Percentiles rank a stretch among this genome's conserved stretches.
Conservation (phyloP, 2,329 filamentous ascomycete genomes). For the Metarhizium sp. region DNA sequence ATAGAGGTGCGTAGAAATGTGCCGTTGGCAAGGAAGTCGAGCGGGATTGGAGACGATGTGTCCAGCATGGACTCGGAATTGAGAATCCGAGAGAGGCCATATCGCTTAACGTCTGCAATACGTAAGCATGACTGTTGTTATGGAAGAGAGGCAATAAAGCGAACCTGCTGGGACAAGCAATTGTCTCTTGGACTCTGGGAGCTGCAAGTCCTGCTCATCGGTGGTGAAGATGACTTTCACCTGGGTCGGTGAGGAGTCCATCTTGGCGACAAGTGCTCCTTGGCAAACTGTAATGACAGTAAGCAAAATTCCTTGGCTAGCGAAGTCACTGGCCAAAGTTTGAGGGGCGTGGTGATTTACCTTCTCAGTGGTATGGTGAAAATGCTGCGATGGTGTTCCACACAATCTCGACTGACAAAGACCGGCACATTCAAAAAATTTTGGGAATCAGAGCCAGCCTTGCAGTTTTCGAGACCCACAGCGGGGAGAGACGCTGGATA, state of each 20-base stretch:
- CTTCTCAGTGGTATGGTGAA: too few species aligned
- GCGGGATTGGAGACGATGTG: conserved; percentile 57
- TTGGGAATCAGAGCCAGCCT: conserved; percentile 17
- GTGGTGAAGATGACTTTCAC: conserved; percentile 62
- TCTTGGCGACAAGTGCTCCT: conserved; percentile 9
- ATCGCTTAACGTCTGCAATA: conserved; percentile 53
- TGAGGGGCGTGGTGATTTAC: background rate
- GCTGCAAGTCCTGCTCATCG: conserved; percentile 49
- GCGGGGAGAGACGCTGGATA: conserved; percentile 8
- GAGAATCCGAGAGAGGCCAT: conserved; percentile 60
- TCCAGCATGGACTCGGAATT: conserved; percentile 65
- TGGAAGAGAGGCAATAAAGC: background rate
- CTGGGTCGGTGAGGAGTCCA: conserved; percentile 38
- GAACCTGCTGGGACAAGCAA: conserved; percentile 53
- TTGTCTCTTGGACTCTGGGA: conserved; percentile 53
- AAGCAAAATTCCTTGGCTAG: background rate
- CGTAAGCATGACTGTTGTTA: conserved; percentile 1
- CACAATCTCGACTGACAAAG: too few species aligned
- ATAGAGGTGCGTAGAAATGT: conserved; percentile 82
- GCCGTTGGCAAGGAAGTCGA: conserved; percentile 95
- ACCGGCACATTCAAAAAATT: conserved; percentile 9
- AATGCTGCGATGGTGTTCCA: too few species aligned
- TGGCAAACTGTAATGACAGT: background rate
- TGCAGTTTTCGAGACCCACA: conserved; percentile 13
- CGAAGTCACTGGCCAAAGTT: background rate